Percentiles rank a stretch among this genome's conserved stretches.
Evolutionary conservation across 1,284 basidiomycete genomes (phyloP).

Genomic region (Sporisorium graminicola): DNA sequence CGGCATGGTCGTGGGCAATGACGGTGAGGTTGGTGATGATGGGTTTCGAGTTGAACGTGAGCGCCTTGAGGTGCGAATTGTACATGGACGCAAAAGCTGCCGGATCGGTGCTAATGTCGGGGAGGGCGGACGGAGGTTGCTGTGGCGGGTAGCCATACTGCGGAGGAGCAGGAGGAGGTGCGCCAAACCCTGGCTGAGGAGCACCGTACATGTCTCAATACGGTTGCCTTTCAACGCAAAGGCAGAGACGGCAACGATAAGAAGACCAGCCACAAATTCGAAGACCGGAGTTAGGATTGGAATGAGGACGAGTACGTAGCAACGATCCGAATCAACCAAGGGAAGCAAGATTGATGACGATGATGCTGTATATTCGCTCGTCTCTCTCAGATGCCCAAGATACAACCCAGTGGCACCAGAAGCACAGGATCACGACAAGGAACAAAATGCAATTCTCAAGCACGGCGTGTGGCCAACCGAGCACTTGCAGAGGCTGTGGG

Average conservation of each 20-base stretch:
- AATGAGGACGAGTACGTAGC: background rate
- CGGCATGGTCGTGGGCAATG: conserved; percentile 87
- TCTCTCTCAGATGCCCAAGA: conserved; percentile 13
- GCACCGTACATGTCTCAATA: conserved; percentile 35
- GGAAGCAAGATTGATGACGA: background rate
- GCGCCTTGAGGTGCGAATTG: conserved; percentile 79
- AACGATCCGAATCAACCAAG: background rate
- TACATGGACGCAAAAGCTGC: conserved; percentile 77
- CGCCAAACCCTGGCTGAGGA: conserved; percentile 29
- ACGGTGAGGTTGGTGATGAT: conserved; percentile 95
- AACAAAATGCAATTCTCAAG: background rate
- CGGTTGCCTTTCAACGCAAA: background rate
- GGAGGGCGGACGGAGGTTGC: conserved; percentile 8
- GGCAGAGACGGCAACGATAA: conserved; percentile 10
- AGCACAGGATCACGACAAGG: background rate
- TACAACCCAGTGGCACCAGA: background rate
- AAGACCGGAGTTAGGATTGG: background rate
- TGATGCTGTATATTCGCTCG: background rate
- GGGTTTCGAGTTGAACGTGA: conserved; percentile 94
- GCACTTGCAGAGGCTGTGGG: background rate
- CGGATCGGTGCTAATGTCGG: conserved; percentile 70
- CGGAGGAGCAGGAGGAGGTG: conserved; percentile 11
- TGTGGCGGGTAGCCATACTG: conserved; percentile 28
- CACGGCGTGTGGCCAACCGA: conserved; percentile 1
- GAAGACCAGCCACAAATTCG: conserved; percentile 2